Base-by-base conservation (phyloP, 768 basidiomycete species). In the Boletus barrowsii region DNA sequence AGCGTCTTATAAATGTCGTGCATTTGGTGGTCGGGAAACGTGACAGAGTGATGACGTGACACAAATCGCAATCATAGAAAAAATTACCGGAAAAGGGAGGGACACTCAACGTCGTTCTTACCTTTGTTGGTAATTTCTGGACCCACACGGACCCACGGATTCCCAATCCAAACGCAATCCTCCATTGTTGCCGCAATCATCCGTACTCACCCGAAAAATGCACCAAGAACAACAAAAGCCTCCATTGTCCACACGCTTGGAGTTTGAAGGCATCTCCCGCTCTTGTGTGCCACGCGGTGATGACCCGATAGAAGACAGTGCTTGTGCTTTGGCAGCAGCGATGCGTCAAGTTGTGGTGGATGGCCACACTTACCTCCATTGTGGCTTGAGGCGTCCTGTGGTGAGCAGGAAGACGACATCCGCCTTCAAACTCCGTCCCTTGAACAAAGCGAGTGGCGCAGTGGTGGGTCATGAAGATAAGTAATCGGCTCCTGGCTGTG, bases 1-100 rank as follows among this genome's bases (percentile, higher is more conserved):
- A 40, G 42, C 10, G 35, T 55, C 61, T 69, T 70, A 70, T 70
- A 70, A 36, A 36, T 17, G 13, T 13, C 5, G 35, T 36, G 35
- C 0, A 17, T 11, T 11, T 15, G 35, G 14, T 5, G 13, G 15
- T 13, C 4, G 43, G 45, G 24, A 10, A 54, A 52, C 52, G 69
- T 70, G 70, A 70, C 68, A 60, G 17, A 24, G 41, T 57, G 56
- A 45, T 66, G 48, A 32, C 62, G 62, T 72, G 69, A 70, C 68
- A 57, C 3, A 60, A 59, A 62, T 61, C 48, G 68, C 68, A 70
- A 70, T 70, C 68, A 58, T 53, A 29, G 29, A 14, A 17, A 33
- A 67, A 67, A 42, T 65, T 67, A 48, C 70, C 63, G 5, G 1
- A 37, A 54, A 35, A 33, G 45, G 70, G 9, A 57, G 43, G 35